Conservation (phyloP, 805 yeast genomes). For the Candida nanaspora region DNA sequence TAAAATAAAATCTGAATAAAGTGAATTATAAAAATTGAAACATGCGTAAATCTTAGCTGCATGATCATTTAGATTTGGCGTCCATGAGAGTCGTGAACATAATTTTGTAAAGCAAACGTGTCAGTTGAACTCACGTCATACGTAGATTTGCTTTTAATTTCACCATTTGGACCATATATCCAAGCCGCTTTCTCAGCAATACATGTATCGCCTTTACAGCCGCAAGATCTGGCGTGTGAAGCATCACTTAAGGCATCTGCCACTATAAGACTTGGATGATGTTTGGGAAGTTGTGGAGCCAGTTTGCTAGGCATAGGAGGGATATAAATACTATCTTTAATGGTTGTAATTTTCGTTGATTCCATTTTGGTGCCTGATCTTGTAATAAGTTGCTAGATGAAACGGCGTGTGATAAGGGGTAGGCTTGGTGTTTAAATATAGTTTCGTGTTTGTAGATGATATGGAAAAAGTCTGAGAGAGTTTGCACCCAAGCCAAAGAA, state of each 20-base stretch:
- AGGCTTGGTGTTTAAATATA: too few relatives aligned
- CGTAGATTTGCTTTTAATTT: slow-evolving; percentile 15
- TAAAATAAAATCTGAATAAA: not conserved
- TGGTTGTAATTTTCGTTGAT: slow-evolving; percentile 20
- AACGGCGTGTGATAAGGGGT: too few relatives aligned
- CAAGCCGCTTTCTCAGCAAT: slow-evolving; percentile 27
- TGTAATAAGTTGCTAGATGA: too few relatives aligned
- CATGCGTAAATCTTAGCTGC: not conserved
- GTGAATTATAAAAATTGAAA: not conserved
- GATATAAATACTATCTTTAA: slow-evolving; percentile 26
- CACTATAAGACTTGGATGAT: slow-evolving; percentile 28
- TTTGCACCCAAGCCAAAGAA: too few relatives aligned
- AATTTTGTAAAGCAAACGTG: slow-evolving; percentile 19
- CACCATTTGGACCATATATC: slow-evolving; percentile 30
- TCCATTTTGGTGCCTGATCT: slow-evolving; percentile 18
- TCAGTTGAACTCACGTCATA: slow-evolving; percentile 22
- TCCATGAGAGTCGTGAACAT: slow-evolving; percentile 17
- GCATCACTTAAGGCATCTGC: slow-evolving; percentile 23
- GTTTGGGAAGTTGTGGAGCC: slow-evolving; percentile 22
- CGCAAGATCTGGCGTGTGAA: slow-evolving; percentile 22
- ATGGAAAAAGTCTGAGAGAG: too few relatives aligned
- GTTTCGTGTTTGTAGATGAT: too few relatives aligned
- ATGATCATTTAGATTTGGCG: slow-evolving; percentile 7
- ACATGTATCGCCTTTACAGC: slow-evolving; percentile 27
- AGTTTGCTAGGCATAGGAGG: slow-evolving; percentile 16